phyloP scores from a whole-genome alignment of 305 asterid species.

The Solanum hybrid region DNA sequence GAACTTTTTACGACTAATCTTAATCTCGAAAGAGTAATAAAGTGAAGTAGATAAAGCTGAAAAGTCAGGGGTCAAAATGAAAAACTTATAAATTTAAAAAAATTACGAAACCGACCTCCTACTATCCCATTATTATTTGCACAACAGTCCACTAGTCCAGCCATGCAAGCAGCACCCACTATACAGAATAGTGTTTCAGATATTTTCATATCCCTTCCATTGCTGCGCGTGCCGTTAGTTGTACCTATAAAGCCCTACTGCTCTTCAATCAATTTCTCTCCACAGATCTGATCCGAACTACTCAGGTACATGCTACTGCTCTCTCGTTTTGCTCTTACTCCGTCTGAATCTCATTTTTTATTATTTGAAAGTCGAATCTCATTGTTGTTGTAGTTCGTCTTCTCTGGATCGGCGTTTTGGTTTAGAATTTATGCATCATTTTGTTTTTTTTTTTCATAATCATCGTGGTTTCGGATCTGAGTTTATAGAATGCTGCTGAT shows the following conservation, averaged over 20 bases:
- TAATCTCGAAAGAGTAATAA: background rate
- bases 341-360: background rate
- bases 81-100: background rate
- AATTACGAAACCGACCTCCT: background rate
- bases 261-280: slow-evolving; percentile 16
- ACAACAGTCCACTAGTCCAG: background rate
- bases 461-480: slow-evolving; percentile 22
- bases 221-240: background rate
- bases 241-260: background rate
- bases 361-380: background rate
- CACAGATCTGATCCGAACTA: slow-evolving; percentile 23
- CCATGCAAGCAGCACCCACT: slow-evolving; percentile 8
- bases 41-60: background rate
- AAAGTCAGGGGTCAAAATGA: background rate
- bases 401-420: slow-evolving; percentile 13
- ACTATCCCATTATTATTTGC: background rate
- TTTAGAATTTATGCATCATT: background rate
- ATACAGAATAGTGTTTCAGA: background rate
- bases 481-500: slow-evolving; percentile 8
- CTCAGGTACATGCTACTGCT: slow-evolving; percentile 17
- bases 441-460: background rate
- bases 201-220: background rate
- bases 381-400: background rate
- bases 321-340: background rate
- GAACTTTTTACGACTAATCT: background rate